These are phyloP conservation scores for Penicillium crustosum DNA, from an alignment of 2,329 filamentous ascomycete species.

Conservation along the genomic window DNA sequence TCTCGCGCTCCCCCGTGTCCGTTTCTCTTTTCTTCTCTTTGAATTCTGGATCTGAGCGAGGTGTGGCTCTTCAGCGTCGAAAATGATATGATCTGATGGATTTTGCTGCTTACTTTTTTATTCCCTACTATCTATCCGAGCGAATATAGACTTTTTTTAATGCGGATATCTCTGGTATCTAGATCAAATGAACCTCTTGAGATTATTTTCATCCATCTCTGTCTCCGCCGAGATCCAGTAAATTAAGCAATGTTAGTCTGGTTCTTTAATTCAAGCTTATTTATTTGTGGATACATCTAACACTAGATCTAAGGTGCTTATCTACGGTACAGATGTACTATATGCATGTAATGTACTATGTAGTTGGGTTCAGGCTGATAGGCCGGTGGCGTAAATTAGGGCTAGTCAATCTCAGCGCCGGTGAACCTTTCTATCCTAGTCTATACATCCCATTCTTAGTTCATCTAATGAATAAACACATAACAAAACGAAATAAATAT, in stretches of 20 bases:
- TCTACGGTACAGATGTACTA: no score
- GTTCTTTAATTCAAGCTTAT: neutral
- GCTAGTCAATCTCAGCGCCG: neutral
- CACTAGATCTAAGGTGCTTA: neutral
- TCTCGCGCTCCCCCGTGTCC: neutral
- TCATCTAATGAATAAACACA: neutral
- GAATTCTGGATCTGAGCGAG: neutral
- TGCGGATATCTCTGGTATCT: constrained; percentile 4
- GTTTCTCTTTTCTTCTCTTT: neutral
- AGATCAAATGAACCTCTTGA: constrained; percentile 1
- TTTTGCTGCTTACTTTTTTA: constrained; percentile 3
- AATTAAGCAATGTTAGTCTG: neutral
- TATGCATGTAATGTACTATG: neutral
- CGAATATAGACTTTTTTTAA: constrained; percentile 8
- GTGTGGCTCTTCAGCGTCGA: constrained; percentile 2
- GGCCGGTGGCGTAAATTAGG: neutral
- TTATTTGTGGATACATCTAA: neutral
- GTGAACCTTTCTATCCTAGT: neutral
- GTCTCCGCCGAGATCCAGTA: constrained; percentile 14
- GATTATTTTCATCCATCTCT: constrained; percentile 16
- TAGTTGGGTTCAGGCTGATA: neutral
- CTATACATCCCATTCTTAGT: neutral
- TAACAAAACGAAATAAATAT: neutral
- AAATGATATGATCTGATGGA: constrained; percentile 12
- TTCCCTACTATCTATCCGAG: neutral